Evolutionary conservation across 2,329 filamentous ascomycete species (phyloP), one percentile per base, ranked within the genome.

Genomic region (Cyphellophora attinorum): DNA sequence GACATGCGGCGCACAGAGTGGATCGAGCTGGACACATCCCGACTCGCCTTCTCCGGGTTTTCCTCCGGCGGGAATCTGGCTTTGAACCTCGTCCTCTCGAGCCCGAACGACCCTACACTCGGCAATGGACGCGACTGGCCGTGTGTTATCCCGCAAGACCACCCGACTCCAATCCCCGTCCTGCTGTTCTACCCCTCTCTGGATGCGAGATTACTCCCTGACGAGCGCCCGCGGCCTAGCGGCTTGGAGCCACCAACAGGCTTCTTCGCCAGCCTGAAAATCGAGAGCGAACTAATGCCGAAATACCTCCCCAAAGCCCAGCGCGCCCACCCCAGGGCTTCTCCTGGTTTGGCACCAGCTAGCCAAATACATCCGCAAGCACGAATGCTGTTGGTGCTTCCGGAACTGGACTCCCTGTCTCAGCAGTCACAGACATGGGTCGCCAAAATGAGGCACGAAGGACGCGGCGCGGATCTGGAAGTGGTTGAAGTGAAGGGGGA

Each of bases 1-100:
- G 21, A 8, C 21, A 25, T 25, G 21, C 12, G n/a, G n/a, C 12
- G 19, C 10, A 3, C 13, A n/a, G 31, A 27, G 8, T 15, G 19
- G 11, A 23, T 48, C 17, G 31, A 29, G 6, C 35, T 50, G 5
- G 63, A 68, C 43, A 50, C 57, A 4, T 48, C 50, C 2, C 54
- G 55, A 4, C 54, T 67, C 4, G 52, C 54, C 13, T 53, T 67
- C 15, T 61, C 61, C 2, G 64, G 64, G 13, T 66, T 66, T 47
- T 63, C 59, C 17, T 58, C 58, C 10, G 64, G 64, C 19, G 64
- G 62, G 13, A 67, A 67, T 38, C 58, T 68, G n/a, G 64, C 63
- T 0, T 47, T 67, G 31, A 46, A 49, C 28, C 33, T 49, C 17
- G 46, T 33, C 5, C 25, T 47, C 29, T 40, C 37, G 16, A 38